These are phyloP conservation scores for Cynara cardunculus DNA, from an alignment of 129 eudicot genomes.

Conservation along the genomic window DNA sequence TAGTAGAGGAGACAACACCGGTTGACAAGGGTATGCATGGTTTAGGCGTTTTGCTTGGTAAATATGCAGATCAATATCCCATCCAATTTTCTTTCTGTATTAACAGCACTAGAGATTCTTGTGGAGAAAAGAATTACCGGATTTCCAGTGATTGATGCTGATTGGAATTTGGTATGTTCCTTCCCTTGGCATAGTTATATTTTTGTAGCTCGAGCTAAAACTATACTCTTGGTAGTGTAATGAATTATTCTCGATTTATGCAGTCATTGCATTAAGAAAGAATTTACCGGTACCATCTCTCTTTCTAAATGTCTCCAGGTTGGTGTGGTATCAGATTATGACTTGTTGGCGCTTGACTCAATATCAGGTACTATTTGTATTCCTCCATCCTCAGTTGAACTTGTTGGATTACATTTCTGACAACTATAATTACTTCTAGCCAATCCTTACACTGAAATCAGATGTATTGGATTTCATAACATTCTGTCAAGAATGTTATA, in stretches of 20 bases:
- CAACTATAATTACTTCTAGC: not conserved
- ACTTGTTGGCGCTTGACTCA: constrained; percentile 89
- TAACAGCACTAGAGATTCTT: constrained; percentile 61
- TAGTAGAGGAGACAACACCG: constrained; percentile 65
- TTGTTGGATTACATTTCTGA: constrained; percentile 4
- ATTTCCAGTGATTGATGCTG: constrained; percentile 80
- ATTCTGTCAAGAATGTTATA: constrained; percentile 1
- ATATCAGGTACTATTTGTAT: constrained; percentile 56
- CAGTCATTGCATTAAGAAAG: not conserved
- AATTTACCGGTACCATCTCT: not conserved
- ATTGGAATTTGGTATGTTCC: constrained; percentile 62
- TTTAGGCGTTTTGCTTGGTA: constrained; percentile 5
- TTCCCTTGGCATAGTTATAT: not conserved
- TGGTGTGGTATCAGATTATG: constrained; percentile 95
- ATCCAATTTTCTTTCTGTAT: constrained; percentile 8
- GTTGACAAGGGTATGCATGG: constrained; percentile 72
- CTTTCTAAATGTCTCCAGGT: constrained; percentile 51
- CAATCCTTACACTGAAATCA: not conserved
- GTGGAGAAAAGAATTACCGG: constrained; percentile 82
- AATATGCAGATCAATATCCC: not conserved
- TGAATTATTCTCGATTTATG: not conserved
- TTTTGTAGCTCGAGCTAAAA: constrained; percentile 6
- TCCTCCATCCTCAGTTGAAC: constrained; percentile 1
- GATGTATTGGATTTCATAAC: not conserved
- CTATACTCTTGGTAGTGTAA: constrained; percentile 1